Percentiles rank a stretch among this genome's conserved stretches.
Conservation (phyloP, 352 stramenopile species). For the Globisporangium polare region DNA sequence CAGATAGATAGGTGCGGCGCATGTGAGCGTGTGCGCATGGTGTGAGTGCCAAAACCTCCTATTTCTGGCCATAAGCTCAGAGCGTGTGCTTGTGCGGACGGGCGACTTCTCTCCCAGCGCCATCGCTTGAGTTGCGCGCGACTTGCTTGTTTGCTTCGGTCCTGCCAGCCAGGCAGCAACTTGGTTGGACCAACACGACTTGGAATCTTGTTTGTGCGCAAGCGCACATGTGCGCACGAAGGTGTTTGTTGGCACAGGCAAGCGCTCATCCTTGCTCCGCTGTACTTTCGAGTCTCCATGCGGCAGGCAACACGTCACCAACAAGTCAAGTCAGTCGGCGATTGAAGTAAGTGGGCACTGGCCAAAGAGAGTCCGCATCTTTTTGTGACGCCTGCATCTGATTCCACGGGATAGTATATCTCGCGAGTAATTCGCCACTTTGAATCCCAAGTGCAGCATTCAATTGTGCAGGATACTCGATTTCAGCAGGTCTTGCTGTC, state of each 20-base stretch:
- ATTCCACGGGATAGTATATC: not conserved
- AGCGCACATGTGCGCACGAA: not conserved
- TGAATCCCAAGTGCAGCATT: not conserved
- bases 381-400: constrained; percentile 1
- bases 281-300: not conserved
- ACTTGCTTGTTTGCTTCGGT: not conserved
- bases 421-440: not conserved
- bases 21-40: not conserved
- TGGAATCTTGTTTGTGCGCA: not conserved
- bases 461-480: not conserved
- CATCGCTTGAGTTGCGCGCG: no score
- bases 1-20: not conserved
- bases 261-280: no score
- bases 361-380: constrained; percentile 1
- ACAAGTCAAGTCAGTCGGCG: not conserved
- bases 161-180: not conserved
- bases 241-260: not conserved
- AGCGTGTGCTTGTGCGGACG: not conserved
- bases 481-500: not conserved
- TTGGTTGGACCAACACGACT: not conserved
- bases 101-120: not conserved
- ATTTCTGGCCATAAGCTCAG: constrained; percentile 16
- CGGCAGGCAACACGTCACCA: not conserved
- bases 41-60: not conserved
- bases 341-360: constrained; percentile 1